phyloP scores from a whole-genome alignment of 192 early-diverging fungal genomes.

The Backusella liffmaniae region DNA sequence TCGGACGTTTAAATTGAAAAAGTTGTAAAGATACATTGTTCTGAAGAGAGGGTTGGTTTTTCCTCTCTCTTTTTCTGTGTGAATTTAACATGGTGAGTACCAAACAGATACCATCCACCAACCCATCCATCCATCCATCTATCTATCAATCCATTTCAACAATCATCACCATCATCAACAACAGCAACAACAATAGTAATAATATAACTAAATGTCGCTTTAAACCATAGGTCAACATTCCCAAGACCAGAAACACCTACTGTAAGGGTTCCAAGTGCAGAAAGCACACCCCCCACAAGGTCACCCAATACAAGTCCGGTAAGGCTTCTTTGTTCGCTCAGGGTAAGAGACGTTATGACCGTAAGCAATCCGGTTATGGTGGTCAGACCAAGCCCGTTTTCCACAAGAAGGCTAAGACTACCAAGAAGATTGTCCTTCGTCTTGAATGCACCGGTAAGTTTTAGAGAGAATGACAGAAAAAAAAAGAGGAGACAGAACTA shows the following conservation, averaged over 20 bases:
- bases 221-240: slow-evolving; percentile 87
- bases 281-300: slow-evolving; percentile 99
- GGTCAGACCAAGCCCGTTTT: slow-evolving; percentile 99
- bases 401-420: slow-evolving; percentile 99
- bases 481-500: background rate
- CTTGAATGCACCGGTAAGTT: slow-evolving; percentile 83
- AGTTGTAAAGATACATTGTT: background rate
- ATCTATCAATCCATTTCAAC: background rate
- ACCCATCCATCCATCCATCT: background rate
- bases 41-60: background rate
- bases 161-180: background rate
- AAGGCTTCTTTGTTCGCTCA: slow-evolving; percentile 99
- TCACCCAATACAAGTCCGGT: slow-evolving; percentile 99
- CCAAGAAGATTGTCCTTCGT: slow-evolving; percentile 99
- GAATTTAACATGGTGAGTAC: slow-evolving; percentile 21
- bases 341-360: slow-evolving; percentile 69
- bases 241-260: slow-evolving; percentile 99
- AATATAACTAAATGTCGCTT: background rate
- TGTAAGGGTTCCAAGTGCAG: slow-evolving; percentile 97
- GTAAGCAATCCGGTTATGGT: slow-evolving; percentile 99
- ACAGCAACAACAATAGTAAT: background rate
- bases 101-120: slow-evolving; percentile 7
- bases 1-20: background rate
- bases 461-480: background rate
- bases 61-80: slow-evolving; percentile 15